phyloP scores from a whole-genome alignment of 2,329 filamentous ascomycete species.

The Diaporthe citrichinensis region DNA sequence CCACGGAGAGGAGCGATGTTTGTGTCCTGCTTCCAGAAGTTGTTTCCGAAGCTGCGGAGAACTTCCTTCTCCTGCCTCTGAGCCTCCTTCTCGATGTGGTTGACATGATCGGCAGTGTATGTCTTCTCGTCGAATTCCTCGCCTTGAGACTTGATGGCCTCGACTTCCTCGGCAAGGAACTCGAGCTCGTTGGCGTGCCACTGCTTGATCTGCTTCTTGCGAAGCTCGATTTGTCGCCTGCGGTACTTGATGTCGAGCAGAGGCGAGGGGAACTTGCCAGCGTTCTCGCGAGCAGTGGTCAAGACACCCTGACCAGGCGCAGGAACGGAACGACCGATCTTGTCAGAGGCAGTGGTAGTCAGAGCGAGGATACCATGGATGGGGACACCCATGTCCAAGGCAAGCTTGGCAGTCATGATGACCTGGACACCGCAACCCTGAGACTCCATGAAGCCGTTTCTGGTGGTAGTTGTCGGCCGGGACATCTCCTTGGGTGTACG shows the following conservation, averaged over 20 bases:
- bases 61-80: conserved; percentile 93
- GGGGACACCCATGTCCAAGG: conserved; percentile 97
- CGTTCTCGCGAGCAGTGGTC: conserved; percentile 91
- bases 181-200: conserved; percentile 97
- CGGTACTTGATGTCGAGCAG: conserved; percentile 98
- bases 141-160: conserved; percentile 88
- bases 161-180: conserved; percentile 92
- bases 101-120: conserved; percentile 86
- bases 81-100: conserved; percentile 91
- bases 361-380: conserved; percentile 96
- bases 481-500: conserved; percentile 98
- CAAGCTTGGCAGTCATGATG: conserved; percentile 97
- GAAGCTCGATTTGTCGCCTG: conserved; percentile 92
- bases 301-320: conserved; percentile 97
- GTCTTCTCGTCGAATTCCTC: conserved; percentile 83
- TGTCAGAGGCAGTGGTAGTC: conserved; percentile 97
- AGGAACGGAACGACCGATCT: conserved; percentile 97
- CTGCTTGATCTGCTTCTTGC: conserved; percentile 93
- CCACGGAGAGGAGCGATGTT: conserved; percentile 96
- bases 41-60: conserved; percentile 93
- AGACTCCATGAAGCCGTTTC: conserved; percentile 99
- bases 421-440: conserved; percentile 98
- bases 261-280: conserved; percentile 93
- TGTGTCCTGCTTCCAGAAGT: conserved; percentile 97
- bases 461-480: conserved; percentile 93